Percentiles rank a stretch among this genome's conserved stretches.
Conservation (phyloP, 257 asterid species). For the Fraxinus cuspidata region DNA sequence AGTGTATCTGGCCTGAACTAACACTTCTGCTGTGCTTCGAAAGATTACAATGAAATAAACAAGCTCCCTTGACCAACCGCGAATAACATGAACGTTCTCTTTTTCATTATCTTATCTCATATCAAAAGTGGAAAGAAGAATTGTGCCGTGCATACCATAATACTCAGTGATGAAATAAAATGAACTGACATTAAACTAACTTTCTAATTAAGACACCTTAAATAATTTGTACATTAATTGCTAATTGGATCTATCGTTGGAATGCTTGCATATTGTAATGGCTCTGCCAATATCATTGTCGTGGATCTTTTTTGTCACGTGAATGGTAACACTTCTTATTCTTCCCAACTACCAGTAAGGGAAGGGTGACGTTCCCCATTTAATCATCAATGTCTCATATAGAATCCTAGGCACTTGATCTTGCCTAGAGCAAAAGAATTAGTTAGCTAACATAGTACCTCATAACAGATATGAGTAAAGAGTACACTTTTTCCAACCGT, state of each 20-base stretch:
- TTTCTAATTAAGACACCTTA: not conserved
- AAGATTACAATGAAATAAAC: constrained; percentile 2
- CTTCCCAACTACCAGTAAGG: constrained; percentile 13
- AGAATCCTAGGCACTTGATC: constrained; percentile 2
- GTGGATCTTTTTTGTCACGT: not conserved
- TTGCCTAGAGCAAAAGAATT: constrained; percentile 14
- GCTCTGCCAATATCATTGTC: not conserved
- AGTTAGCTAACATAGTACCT: constrained; percentile 5
- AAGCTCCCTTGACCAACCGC: not conserved
- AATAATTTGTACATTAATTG: not conserved
- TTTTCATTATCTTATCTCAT: not conserved
- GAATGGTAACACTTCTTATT: constrained; percentile 7
- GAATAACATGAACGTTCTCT: not conserved
- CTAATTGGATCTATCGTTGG: not conserved
- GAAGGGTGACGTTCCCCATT: not conserved
- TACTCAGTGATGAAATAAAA: not conserved
- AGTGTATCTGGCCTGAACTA: constrained; percentile 6
- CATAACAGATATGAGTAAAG: not conserved
- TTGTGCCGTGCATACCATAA: not conserved
- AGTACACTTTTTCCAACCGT: not conserved
- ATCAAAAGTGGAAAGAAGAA: not conserved
- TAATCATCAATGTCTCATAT: constrained; percentile 1
- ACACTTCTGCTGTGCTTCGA: not conserved
- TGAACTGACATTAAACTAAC: not conserved
- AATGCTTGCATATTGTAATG: not conserved